These are phyloP conservation scores for Xanthoconium separans DNA, from an alignment of 1,284 basidiomycete genomes.

Conservation along the genomic window DNA sequence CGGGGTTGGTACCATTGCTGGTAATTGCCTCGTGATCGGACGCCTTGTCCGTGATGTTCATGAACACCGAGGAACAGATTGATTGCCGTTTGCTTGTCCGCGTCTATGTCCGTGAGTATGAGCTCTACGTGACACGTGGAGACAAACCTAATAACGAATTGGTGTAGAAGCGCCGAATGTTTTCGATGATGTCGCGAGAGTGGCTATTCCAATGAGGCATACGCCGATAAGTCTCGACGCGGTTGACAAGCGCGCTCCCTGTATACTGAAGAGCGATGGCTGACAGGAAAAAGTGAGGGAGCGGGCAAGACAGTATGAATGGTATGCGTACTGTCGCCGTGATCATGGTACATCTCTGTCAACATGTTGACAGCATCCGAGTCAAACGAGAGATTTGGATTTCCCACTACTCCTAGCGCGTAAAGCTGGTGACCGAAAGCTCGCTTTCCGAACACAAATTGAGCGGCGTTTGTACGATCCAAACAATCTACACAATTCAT, in stretches of 20 bases:
- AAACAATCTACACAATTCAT: conserved; percentile 97
- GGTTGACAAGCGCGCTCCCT: conserved; percentile 93
- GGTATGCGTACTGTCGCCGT: conserved; percentile 77
- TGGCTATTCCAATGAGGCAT: conserved; percentile 99
- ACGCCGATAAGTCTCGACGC: conserved; percentile 94
- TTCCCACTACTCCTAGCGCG: conserved; percentile 86
- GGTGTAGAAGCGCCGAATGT: conserved; percentile 93
- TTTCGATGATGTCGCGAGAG: conserved; percentile 96
- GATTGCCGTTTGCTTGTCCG: conserved; percentile 97
- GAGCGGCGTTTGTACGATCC: conserved; percentile 96
- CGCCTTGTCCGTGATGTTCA: conserved; percentile 46
- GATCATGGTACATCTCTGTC: conserved; percentile 99
- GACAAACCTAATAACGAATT: conserved; percentile 82
- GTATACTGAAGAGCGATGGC: conserved; percentile 96
- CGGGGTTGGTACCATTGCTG: conserved; percentile 79
- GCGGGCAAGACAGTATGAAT: neutral
- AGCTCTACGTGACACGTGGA: neutral
- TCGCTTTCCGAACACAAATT: conserved; percentile 97
- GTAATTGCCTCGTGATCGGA: conserved; percentile 61
- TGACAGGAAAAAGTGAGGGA: conserved; percentile 33
- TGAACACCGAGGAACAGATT: conserved; percentile 93
- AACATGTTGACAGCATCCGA: conserved; percentile 97
- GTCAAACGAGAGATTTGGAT: conserved; percentile 87
- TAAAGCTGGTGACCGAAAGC: conserved; percentile 95
- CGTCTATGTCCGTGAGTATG: conserved; percentile 53